phyloP scores from a whole-genome alignment of 2,329 filamentous ascomycete genomes.

The Penicillium expansum region DNA sequence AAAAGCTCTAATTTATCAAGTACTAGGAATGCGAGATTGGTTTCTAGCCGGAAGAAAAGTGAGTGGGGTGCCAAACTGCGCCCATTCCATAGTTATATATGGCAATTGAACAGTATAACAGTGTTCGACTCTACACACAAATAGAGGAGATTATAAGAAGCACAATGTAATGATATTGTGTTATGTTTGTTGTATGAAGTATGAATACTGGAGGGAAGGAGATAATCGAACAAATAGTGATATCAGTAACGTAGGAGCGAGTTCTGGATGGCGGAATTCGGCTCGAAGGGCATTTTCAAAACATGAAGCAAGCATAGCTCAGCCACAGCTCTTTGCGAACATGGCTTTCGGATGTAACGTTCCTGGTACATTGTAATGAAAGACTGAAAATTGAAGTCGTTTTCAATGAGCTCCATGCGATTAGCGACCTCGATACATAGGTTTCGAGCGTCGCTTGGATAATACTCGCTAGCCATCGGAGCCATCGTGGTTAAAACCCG shows the following conservation, averaged over 20 bases:
- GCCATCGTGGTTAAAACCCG: not conserved
- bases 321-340: not conserved
- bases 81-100: no score
- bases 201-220: no score
- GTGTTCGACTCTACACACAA: no score
- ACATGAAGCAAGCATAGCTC: conserved; percentile 10
- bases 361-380: not conserved
- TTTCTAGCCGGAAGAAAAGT: no score
- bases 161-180: no score
- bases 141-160: no score
- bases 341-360: not conserved
- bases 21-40: no score
- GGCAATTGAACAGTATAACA: no score
- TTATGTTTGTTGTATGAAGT: no score
- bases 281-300: conserved; percentile 13
- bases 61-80: no score
- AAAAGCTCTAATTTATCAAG: no score
- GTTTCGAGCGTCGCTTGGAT: not conserved
- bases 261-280: conserved; percentile 3
- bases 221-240: no score
- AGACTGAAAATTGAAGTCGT: not conserved
- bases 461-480: not conserved
- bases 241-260: not conserved
- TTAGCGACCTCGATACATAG: not conserved
- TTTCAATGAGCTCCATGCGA: not conserved